Base-by-base conservation (phyloP, 306 rosid species). In the Albizia julibrissin region DNA sequence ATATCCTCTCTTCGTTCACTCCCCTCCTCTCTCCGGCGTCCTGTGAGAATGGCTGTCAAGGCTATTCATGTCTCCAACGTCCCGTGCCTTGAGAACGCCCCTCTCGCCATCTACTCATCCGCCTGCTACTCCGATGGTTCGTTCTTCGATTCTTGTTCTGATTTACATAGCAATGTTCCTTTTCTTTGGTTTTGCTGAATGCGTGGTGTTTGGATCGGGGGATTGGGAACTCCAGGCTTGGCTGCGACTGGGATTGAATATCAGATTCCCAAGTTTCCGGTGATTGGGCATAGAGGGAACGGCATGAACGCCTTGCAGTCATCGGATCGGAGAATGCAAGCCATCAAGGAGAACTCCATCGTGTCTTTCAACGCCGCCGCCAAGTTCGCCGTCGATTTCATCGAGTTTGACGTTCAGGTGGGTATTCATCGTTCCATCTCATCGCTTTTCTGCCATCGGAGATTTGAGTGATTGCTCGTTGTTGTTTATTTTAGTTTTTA, bases 351-450 rank as follows among this genome's bases (percentile, higher is more conserved):
- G 83, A 94, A 94, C 56, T 87, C 97, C 5, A 89, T 92, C 77
- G 66, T 66, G 39, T 90, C 98, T 49, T 94, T 94, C 87, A 87
- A 90, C 68, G 81, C 86, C 5, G 97, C 97, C 1, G 68, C 92
- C 10, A 46, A 46, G 37, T 91, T 83, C 70, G 91, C 93, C 1
- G 64, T 94, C 16, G 90, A 92, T 82, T 94, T 83, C 88, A 61
- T 94, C 24, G 94, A 94, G 78, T 92, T 92, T 21, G 97, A 92
- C 50, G 98, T 94, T 88, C 97, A 90, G 97, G 98, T 65, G n/a
- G 22, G n/a, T 31, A 3, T 56, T 33, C 44, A 66, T 66, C 44
- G 24, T 19, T 44, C 5, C 44, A 34, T 16, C 24, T 16, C 34
- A 1, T 64, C 69, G 37, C 40, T 29, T 61, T 61, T 34, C 72